A percentile compares a stretch with the other conserved stretches of the same genome.
Conservation (phyloP, 2,329 filamentous ascomycete species). For the Purpureocillium lavendulum region DNA sequence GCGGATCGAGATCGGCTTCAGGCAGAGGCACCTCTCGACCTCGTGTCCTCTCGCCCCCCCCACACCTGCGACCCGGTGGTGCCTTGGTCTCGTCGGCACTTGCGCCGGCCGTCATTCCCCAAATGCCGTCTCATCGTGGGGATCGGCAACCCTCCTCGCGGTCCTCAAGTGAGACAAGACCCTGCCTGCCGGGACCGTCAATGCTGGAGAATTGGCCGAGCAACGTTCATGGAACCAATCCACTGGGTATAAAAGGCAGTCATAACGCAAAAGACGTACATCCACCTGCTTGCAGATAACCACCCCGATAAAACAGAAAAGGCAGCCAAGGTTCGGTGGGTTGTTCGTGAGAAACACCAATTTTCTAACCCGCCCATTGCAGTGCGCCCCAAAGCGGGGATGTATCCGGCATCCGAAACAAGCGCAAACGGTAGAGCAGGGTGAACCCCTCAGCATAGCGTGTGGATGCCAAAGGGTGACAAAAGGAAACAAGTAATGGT, state of each 20-base stretch:
- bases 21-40: too few relatives aligned
- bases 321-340: not conserved
- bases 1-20: too few relatives aligned
- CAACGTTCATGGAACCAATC: not conserved
- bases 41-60: too few relatives aligned
- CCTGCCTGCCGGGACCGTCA: too few relatives aligned
- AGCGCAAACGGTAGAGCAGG: not conserved
- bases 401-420: not conserved
- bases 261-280: not conserved
- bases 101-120: too few relatives aligned
- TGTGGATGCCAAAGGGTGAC: not conserved
- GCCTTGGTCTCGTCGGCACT: too few relatives aligned
- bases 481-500: slow-evolving; percentile 1
- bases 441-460: not conserved
- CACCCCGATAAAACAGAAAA: too few relatives aligned
- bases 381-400: not conserved
- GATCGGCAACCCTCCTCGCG: too few relatives aligned
- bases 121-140: too few relatives aligned
- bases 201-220: too few relatives aligned
- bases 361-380: not conserved
- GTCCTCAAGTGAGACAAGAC: too few relatives aligned
- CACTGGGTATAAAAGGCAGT: slow-evolving; percentile 3
- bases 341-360: not conserved
- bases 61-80: too few relatives aligned
- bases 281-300: not conserved